Evolutionary conservation across 768 basidiomycete species (phyloP).

Genomic region (Lactarius trivialis): DNA sequence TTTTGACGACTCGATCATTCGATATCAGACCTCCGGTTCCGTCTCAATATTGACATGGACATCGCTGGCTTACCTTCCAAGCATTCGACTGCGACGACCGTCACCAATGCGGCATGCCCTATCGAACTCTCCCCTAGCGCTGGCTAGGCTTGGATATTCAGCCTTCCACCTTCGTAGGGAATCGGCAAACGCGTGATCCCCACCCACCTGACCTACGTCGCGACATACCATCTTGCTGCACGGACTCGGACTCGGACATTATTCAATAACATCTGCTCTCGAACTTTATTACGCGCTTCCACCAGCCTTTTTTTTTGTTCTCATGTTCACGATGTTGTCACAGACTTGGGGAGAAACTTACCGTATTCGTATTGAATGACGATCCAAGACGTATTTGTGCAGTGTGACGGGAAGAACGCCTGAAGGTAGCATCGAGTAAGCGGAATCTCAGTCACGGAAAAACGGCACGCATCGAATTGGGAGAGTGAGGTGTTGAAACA

Average conservation of each 20-base stretch:
- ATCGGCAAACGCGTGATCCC: neutral
- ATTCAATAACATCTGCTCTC: conserved; percentile 2
- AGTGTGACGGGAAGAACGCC: neutral
- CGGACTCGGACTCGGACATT: conserved; percentile 7
- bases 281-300: conserved; percentile 9
- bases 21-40: conserved; percentile 29
- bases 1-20: neutral
- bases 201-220: neutral
- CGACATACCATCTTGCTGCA: conserved; percentile 2
- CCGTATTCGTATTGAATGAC: neutral
- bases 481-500: no score
- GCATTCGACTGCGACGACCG: conserved; percentile 29
- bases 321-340: neutral
- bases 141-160: conserved; percentile 11
- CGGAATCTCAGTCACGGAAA: neutral
- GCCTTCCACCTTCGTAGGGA: neutral
- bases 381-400: neutral
- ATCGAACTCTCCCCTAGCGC: conserved; percentile 27
- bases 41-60: conserved; percentile 31
- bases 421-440: no score
- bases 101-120: conserved; percentile 31
- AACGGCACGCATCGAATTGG: neutral
- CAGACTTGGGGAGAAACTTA: neutral
- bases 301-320: neutral
- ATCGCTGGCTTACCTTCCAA: conserved; percentile 34